A percentile compares a stretch with the other conserved stretches of the same genome.
Conservation (phyloP, 176 grass and related monocot species). For the Leersia perrieri region DNA sequence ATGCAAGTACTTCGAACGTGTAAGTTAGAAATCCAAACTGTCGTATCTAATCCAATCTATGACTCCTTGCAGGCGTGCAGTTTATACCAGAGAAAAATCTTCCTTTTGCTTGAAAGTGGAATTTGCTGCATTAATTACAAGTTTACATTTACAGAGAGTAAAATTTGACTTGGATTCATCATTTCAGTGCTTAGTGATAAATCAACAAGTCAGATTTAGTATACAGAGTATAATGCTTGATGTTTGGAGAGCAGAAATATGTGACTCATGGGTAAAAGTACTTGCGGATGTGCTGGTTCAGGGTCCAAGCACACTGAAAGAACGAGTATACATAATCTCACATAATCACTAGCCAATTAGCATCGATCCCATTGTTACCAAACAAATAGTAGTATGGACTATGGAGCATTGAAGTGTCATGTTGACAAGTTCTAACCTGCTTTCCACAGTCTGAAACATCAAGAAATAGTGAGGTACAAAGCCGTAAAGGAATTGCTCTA, state of each 20-base stretch:
- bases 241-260: neutral
- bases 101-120: neutral
- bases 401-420: neutral
- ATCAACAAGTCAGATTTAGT: neutral
- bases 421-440: neutral
- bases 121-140: neutral
- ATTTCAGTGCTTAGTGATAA: neutral
- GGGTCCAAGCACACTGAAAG: neutral
- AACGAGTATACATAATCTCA: neutral
- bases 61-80: neutral
- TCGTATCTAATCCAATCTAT: neutral
- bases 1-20: neutral
- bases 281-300: neutral
- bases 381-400: too few species aligned
- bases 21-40: neutral
- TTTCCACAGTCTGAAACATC: neutral
- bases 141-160: neutral
- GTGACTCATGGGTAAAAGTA: neutral
- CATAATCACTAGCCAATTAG: neutral
- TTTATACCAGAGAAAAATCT: neutral
- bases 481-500: neutral
- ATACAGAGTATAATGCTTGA: neutral
- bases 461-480: neutral
- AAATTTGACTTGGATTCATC: neutral
- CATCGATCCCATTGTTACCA: neutral